Percentiles rank a stretch among this genome's conserved stretches.
Evolutionary conservation across 208 protist genomes (phyloP).

Genomic region (Leishmania amazonensis): DNA sequence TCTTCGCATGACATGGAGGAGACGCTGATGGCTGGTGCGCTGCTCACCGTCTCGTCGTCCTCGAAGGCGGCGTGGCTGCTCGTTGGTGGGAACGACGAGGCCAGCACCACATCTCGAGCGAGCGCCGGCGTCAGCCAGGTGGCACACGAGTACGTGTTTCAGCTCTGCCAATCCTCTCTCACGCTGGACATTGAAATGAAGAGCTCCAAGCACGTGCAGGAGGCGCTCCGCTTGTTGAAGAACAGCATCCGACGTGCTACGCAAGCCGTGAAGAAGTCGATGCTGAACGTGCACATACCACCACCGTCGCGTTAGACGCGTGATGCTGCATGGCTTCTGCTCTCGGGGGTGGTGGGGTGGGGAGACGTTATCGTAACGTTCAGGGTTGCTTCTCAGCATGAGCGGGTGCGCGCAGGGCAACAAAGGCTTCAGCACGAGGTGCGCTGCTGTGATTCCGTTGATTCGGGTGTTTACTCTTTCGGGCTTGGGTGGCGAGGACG

Average conservation of each 20-base stretch:
- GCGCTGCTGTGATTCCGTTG: not conserved
- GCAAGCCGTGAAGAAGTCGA: conserved; percentile 49
- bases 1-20: conserved; percentile 40
- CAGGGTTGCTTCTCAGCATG: not conserved
- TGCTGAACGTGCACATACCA: conserved; percentile 28
- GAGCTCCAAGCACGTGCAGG: conserved; percentile 39
- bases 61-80: conserved; percentile 25
- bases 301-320: not conserved
- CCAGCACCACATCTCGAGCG: conserved; percentile 31
- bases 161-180: conserved; percentile 30
- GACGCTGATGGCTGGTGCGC: conserved; percentile 32
- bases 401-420: not conserved
- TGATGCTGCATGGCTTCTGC: not conserved
- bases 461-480: not conserved
- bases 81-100: conserved; percentile 17
- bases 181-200: conserved; percentile 51
- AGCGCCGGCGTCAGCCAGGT: conserved; percentile 16
- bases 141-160: conserved; percentile 27
- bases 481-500: not conserved
- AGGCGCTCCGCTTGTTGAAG: conserved; percentile 37
- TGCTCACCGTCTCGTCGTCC: conserved; percentile 30
- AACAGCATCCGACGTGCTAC: conserved; percentile 40
- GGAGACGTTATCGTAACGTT: not conserved
- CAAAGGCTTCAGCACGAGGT: not conserved
- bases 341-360: not conserved